phyloP scores from a whole-genome alignment of 306 rosid genomes.

The Boehmeria nivea region DNA sequence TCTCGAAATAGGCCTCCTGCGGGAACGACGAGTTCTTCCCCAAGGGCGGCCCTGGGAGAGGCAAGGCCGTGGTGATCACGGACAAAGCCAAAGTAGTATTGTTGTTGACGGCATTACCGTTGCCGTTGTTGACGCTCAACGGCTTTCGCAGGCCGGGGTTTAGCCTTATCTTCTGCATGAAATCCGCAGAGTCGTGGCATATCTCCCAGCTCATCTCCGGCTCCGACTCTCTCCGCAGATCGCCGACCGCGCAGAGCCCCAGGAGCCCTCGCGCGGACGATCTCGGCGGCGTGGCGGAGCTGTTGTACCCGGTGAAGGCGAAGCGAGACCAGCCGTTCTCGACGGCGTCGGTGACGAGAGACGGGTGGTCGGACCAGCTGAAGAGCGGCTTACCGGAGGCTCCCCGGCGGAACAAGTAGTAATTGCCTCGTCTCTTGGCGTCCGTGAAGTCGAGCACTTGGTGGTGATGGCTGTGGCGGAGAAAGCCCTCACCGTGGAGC shows the following conservation, averaged over 20 bases:
- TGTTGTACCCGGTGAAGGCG: slow-evolving; percentile 37
- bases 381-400: slow-evolving; percentile 47
- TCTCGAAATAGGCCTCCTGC: slow-evolving; percentile 89
- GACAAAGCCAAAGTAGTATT: slow-evolving; percentile 26
- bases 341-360: slow-evolving; percentile 66
- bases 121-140: slow-evolving; percentile 18
- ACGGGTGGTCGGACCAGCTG: slow-evolving; percentile 72
- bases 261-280: slow-evolving; percentile 33
- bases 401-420: slow-evolving; percentile 39
- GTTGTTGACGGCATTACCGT: too few species aligned
- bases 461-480: slow-evolving; percentile 22
- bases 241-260: slow-evolving; percentile 49
- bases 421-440: slow-evolving; percentile 30
- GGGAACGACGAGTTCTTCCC: slow-evolving; percentile 71
- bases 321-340: slow-evolving; percentile 94
- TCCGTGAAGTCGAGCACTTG: slow-evolving; percentile 20
- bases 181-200: slow-evolving; percentile 63
- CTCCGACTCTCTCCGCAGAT: slow-evolving; percentile 42
- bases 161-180: slow-evolving; percentile 80
- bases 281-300: slow-evolving; percentile 36
- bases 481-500: slow-evolving; percentile 8
- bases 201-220: slow-evolving; percentile 81
- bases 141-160: slow-evolving; percentile 57
- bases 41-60: slow-evolving; percentile 81
- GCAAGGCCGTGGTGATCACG: slow-evolving; percentile 55